phyloP scores from a whole-genome alignment of 2,329 filamentous ascomycete species.

The Ophiosphaerella narmari region DNA sequence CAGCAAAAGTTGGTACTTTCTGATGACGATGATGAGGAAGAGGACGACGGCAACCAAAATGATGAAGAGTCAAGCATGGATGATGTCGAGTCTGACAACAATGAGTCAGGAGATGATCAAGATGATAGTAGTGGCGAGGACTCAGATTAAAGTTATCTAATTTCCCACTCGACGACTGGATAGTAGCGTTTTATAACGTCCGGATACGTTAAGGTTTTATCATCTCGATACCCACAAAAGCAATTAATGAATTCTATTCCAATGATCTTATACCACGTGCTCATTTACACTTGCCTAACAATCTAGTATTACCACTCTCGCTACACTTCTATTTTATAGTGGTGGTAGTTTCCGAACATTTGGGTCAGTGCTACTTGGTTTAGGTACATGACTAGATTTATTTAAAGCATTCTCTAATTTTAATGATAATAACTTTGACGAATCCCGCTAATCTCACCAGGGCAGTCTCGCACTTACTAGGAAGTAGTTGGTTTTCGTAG shows the following conservation, averaged over 20 bases:
- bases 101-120: conserved; percentile 13
- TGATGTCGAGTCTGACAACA: conserved; percentile 4
- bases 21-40: conserved; percentile 31
- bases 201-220: neutral
- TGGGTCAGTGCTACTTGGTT: too few relatives aligned
- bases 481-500: too few relatives aligned
- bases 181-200: neutral
- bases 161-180: neutral
- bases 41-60: conserved; percentile 15
- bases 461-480: too few relatives aligned
- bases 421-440: too few relatives aligned
- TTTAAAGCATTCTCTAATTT: too few relatives aligned
- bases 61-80: conserved; percentile 12
- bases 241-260: neutral
- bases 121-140: conserved; percentile 27
- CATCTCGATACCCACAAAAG: neutral
- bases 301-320: too few relatives aligned
- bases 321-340: too few relatives aligned
- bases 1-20: conserved; percentile 28
- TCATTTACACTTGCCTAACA: too few relatives aligned
- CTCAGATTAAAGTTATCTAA: conserved; percentile 24
- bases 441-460: too few relatives aligned
- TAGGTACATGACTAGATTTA: too few relatives aligned
- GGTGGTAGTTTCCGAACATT: too few relatives aligned
- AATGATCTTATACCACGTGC: too few relatives aligned